Evolutionary conservation across 1,284 basidiomycete species (phyloP), one percentile per base, ranked within the genome.

Genomic region (Papiliotrema nemorosa): DNA sequence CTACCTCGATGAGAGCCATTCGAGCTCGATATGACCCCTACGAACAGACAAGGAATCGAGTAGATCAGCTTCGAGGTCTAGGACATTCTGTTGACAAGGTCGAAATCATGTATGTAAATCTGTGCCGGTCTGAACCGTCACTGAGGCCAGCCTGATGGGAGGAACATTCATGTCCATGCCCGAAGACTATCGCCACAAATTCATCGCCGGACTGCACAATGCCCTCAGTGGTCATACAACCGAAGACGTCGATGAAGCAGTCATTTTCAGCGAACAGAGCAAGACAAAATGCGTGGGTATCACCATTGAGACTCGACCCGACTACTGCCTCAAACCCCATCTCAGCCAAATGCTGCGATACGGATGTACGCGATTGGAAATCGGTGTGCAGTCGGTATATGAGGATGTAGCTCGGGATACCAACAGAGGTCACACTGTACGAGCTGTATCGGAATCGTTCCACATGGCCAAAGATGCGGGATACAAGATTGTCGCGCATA

Each of bases 121-220:
- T n/a, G n/a, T n/a, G n/a, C n/a, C n/a, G n/a, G n/a, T n/a, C n/a
- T n/a, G n/a, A n/a, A n/a, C n/a, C n/a, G n/a, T n/a, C n/a, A n/a
- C n/a, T n/a, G 24, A 27, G 14, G 20, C 12, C 49, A 74, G 70
- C 59, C 81, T 98, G 63, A 99, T 99, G 94, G 96, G 94, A 29
- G 94, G 94, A 40, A 99, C 94, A 3, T 98, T 99, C 75, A 97
- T 99, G 93, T 96, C 90, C 63, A 92, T 97, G 84, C 87, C 93
- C 21, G 91, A 97, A 73, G 89, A 91, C 39, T 98, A 99, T 70
- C 83, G 94, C 50, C 85, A 84, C 62, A 84, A 87, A 57, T 99
- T 99, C 66, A 83, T 98, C 52, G 93, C 94, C 0, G 93, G 97
- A 58, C 80, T 99, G 45, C 96, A 98, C 74, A 98, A 98, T 69